phyloP scores from a whole-genome alignment of 768 basidiomycete genomes.

The Trametes cingulata region DNA sequence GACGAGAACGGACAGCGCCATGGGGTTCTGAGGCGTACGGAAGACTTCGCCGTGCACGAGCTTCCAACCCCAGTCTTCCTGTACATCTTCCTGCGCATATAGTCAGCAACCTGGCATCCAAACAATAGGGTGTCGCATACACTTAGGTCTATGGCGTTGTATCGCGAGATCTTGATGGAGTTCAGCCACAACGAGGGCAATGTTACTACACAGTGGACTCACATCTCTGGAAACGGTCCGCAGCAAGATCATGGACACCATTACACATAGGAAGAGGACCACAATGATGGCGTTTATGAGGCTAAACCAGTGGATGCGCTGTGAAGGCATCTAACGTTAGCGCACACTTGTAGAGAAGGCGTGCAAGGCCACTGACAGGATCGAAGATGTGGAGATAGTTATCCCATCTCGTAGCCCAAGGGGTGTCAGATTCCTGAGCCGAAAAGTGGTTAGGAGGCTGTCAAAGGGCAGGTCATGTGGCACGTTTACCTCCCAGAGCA shows the following conservation, averaged over 20 bases:
- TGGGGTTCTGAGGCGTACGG: constrained; percentile 74
- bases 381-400: constrained; percentile 94
- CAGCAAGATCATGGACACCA: constrained; percentile 91
- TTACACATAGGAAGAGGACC: constrained; percentile 84
- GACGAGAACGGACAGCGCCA: constrained; percentile 81
- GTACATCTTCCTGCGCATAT: constrained; percentile 76
- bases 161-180: constrained; percentile 73
- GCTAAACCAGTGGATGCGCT: constrained; percentile 93
- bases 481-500: constrained; percentile 77
- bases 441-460: background rate
- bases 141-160: constrained; percentile 90
- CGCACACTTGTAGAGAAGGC: background rate
- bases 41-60: constrained; percentile 97
- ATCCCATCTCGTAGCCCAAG: constrained; percentile 96
- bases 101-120: background rate
- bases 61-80: constrained; percentile 99
- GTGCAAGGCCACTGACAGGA: constrained; percentile 39
- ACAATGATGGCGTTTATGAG: constrained; percentile 92
- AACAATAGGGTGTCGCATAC: constrained; percentile 41
- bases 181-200: background rate
- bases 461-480: background rate
- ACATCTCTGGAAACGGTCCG: constrained; percentile 90
- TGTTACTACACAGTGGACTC: constrained; percentile 28
- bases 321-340: background rate
- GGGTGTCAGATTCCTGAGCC: constrained; percentile 75